phyloP scores from a whole-genome alignment of 495 filamentous ascomycete species.

The Cryomyces antarcticus region DNA sequence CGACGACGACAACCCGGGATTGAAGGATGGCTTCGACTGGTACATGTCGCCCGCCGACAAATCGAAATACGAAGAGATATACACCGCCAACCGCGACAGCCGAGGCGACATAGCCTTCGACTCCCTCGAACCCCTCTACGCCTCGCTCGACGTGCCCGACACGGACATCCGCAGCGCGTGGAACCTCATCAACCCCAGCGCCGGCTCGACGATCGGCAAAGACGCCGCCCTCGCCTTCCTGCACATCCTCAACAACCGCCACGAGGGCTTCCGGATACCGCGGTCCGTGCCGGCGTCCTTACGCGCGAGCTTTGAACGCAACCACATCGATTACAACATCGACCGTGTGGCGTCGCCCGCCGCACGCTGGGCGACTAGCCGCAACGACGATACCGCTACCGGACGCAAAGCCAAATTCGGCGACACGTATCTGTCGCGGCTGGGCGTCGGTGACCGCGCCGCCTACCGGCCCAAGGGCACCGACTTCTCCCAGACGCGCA shows the following conservation, averaged over 20 bases:
- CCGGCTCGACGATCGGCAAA: slow-evolving; percentile 63
- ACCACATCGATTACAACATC: slow-evolving; percentile 85
- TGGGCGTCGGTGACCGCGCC: slow-evolving; percentile 66
- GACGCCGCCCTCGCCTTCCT: slow-evolving; percentile 86
- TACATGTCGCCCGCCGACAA: slow-evolving; percentile 90
- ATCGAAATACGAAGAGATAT: slow-evolving; percentile 88
- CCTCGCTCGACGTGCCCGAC: slow-evolving; percentile 83
- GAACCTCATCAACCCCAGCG: slow-evolving; percentile 90
- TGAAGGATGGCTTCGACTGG: slow-evolving; percentile 97
- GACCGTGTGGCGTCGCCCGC: slow-evolving; percentile 39
- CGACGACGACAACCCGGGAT: slow-evolving; percentile 49
- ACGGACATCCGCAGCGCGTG: slow-evolving; percentile 85
- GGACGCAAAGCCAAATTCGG: slow-evolving; percentile 90
- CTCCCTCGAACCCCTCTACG: slow-evolving; percentile 65
- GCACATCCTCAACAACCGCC: slow-evolving; percentile 83
- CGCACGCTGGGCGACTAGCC: slow-evolving; percentile 42
- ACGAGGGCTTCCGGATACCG: slow-evolving; percentile 88
- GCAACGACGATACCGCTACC: slow-evolving; percentile 54
- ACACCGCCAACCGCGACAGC: slow-evolving; percentile 65
- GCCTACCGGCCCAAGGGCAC: slow-evolving; percentile 53
- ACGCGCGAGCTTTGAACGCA: slow-evolving; percentile 76
- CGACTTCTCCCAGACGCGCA: slow-evolving; percentile 49
- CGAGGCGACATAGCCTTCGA: slow-evolving; percentile 72
- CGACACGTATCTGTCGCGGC: slow-evolving; percentile 78
- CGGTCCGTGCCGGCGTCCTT: slow-evolving; percentile 80